Percentiles rank a stretch among this genome's conserved stretches.
phyloP scores from a whole-genome alignment of 129 eudicot species.

The Escallonia herrerae region DNA sequence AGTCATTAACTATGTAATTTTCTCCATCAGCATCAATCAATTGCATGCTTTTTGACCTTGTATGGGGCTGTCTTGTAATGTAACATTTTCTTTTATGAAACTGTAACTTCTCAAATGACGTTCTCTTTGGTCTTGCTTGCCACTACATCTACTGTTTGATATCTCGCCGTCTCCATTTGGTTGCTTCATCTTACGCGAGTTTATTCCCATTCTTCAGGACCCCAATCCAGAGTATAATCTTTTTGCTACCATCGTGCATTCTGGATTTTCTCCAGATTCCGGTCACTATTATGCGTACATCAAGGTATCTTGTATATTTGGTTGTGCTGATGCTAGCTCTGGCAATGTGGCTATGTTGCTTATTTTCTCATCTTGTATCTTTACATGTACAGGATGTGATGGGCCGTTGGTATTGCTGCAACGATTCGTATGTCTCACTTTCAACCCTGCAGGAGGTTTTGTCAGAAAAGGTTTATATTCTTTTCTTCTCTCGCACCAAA shows the following conservation, averaged over 20 bases:
- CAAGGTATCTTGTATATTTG: slow-evolving; percentile 47
- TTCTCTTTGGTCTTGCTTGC: too few relatives aligned
- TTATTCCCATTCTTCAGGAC: slow-evolving; percentile 49
- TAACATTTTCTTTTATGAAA: too few relatives aligned
- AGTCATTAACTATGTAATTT: too few relatives aligned
- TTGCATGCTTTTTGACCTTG: too few relatives aligned
- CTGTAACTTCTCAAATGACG: too few relatives aligned
- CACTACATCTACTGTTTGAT: neutral
- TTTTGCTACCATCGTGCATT: slow-evolving; percentile 91
- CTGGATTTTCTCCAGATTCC: slow-evolving; percentile 89
- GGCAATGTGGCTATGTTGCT: neutral
- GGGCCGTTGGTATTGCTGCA: slow-evolving; percentile 98
- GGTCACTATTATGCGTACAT: slow-evolving; percentile 97
- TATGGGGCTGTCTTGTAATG: too few relatives aligned
- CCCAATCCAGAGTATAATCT: slow-evolving; percentile 76
- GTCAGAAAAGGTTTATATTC: slow-evolving; percentile 89
- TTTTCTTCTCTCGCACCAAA: slow-evolving; percentile 81
- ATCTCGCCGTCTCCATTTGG: neutral
- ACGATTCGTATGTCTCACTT: slow-evolving; percentile 72
- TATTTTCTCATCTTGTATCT: slow-evolving; percentile 12
- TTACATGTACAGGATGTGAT: slow-evolving; percentile 59
- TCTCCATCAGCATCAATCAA: too few relatives aligned
- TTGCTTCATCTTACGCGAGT: slow-evolving; percentile 4
- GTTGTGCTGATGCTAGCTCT: neutral
- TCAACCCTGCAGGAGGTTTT: slow-evolving; percentile 78